Evolutionary conservation across 176 grass and related monocot species (phyloP).

Genomic region (Canna indica): DNA sequence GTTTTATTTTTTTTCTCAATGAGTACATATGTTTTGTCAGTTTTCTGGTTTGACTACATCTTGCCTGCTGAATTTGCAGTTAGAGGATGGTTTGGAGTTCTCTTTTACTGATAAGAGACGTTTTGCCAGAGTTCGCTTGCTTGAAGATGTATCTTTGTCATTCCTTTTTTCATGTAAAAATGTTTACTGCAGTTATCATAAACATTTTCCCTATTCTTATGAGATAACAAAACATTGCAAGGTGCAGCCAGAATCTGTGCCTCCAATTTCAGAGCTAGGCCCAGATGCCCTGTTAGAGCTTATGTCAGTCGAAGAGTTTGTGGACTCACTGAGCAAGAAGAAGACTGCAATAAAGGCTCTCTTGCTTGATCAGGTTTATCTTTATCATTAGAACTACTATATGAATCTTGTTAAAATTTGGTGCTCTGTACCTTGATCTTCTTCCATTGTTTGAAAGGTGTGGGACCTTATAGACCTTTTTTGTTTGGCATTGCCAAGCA

Average conservation of each 20-base stretch:
- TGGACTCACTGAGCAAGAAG: constrained; percentile 42
- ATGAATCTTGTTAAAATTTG: no score
- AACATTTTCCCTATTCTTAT: not conserved
- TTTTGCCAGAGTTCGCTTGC: constrained; percentile 74
- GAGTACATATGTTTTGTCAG: not conserved
- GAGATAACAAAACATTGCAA: constrained; percentile 4
- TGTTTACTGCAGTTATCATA: not conserved
- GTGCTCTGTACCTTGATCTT: no score
- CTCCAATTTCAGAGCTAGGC: constrained; percentile 89
- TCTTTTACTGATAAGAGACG: constrained; percentile 97
- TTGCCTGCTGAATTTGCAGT: constrained; percentile 23
- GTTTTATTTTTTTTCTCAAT: no score
- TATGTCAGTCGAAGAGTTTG: constrained; percentile 48
- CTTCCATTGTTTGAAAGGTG: no score
- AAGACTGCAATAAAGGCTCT: constrained; percentile 82
- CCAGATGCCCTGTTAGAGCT: constrained; percentile 81
- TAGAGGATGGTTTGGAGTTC: constrained; percentile 90
- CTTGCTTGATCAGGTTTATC: constrained; percentile 83
- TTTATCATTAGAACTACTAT: no score
- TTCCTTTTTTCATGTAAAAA: constrained; percentile 1
- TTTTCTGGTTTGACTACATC: not conserved
- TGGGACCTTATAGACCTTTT: no score
- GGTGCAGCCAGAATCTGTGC: constrained; percentile 69
- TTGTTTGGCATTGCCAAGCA: no score
- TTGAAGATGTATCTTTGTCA: constrained; percentile 50